phyloP scores from a whole-genome alignment of 1,284 basidiomycete genomes.

The Entoloma clypeatum region DNA sequence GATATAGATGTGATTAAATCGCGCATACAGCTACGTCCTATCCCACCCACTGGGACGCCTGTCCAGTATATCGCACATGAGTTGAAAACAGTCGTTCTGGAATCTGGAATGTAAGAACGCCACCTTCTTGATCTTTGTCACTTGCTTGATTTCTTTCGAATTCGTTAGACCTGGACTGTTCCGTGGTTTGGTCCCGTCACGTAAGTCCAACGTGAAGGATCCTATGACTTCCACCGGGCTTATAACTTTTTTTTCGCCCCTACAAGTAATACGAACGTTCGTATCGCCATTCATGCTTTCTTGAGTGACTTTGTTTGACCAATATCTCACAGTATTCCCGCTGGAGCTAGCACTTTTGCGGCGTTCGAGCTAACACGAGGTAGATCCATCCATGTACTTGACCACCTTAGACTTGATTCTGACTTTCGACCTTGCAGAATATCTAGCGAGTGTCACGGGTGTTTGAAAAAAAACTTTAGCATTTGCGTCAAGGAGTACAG shows the following conservation, averaged over 20 bases:
- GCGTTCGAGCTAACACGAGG: slow-evolving; percentile 86
- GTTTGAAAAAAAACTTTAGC: no score
- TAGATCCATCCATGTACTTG: slow-evolving; percentile 25
- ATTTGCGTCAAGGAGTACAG: no score
- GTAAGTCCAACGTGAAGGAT: slow-evolving; percentile 43
- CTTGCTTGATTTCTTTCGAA: slow-evolving; percentile 2
- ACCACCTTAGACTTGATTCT: neutral
- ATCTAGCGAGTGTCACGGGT: slow-evolving; percentile 32
- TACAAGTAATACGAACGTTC: slow-evolving; percentile 60
- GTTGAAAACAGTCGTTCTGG: slow-evolving; percentile 61
- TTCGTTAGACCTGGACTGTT: slow-evolving; percentile 60
- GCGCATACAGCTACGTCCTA: slow-evolving; percentile 76
- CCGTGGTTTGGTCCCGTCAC: slow-evolving; percentile 67
- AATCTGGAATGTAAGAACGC: slow-evolving; percentile 79
- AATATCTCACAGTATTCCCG: slow-evolving; percentile 54
- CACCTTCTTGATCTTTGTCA: no score
- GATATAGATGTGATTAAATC: slow-evolving; percentile 85
- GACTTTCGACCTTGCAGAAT: slow-evolving; percentile 24
- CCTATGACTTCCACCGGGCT: no score
- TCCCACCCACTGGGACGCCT: slow-evolving; percentile 74
- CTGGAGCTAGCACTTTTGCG: slow-evolving; percentile 90
- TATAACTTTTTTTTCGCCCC: neutral
- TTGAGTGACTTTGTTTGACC: neutral
- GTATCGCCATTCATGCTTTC: slow-evolving; percentile 20
- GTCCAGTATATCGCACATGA: slow-evolving; percentile 81